Evolutionary conservation across 176 grass and related monocot genomes (phyloP).

Genomic region (Aegilops sharonensis): DNA sequence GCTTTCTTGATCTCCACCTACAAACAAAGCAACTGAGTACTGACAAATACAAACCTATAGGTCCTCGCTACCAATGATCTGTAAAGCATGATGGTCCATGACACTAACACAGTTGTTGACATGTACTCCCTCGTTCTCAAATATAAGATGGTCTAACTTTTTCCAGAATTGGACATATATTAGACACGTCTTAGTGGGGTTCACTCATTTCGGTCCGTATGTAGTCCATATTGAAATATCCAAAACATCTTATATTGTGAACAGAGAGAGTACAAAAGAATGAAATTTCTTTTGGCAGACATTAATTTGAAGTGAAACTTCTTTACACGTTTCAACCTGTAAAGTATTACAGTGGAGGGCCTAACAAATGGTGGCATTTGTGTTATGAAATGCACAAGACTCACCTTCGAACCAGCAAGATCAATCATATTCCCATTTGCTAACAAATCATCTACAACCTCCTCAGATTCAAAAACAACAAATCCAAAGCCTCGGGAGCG

Average conservation of each 20-base stretch:
- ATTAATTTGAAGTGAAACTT: not conserved
- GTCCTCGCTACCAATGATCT: conserved; percentile 33
- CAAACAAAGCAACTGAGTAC: conserved; percentile 75
- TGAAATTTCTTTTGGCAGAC: conserved; percentile 14
- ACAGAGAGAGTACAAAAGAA: conserved; percentile 3
- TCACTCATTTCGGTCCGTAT: too few relatives aligned
- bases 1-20: conserved; percentile 99
- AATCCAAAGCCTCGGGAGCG: conserved; percentile 91
- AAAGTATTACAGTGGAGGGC: not conserved
- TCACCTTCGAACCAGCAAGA: conserved; percentile 80
- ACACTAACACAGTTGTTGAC: conserved; percentile 10
- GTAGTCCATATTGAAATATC: too few relatives aligned
- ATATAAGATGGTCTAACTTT: too few relatives aligned
- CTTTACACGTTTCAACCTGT: conserved; percentile 6
- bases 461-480: conserved; percentile 88
- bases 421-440: conserved; percentile 92
- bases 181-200: too few relatives aligned
- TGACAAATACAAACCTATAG: conserved; percentile 45
- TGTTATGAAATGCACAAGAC: conserved; percentile 40
- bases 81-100: conserved; percentile 20
- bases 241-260: too few relatives aligned
- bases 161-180: too few relatives aligned
- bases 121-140: not conserved
- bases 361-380: conserved; percentile 21
- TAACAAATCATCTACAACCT: conserved; percentile 89